Evolutionary conservation across 2,329 filamentous ascomycete species (phyloP).

Genomic region (Fusarium sacchari): DNA sequence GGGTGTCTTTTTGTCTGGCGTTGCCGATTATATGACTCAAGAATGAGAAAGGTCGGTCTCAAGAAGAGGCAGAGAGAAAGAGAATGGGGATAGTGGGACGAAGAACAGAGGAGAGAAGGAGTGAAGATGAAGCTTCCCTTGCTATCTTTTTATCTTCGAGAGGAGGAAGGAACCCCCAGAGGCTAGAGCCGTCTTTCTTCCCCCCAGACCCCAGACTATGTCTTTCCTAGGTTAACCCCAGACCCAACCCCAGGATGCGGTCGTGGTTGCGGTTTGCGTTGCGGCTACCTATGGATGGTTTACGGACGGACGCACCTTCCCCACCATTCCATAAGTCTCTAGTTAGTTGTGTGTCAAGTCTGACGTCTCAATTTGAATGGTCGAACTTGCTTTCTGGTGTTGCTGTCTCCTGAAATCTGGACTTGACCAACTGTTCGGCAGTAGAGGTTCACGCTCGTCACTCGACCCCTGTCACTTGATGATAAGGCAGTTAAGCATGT

Average conservation of each 20-base stretch:
- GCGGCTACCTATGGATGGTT: constrained; percentile 1
- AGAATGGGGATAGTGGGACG: constrained; percentile 5
- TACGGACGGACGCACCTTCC: constrained; percentile 1
- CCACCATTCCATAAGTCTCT: constrained; percentile 11
- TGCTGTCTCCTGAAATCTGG: background rate
- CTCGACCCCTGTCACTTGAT: background rate
- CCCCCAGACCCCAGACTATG: constrained; percentile 27
- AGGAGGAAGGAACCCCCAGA: constrained; percentile 15
- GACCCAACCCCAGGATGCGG: constrained; percentile 28
- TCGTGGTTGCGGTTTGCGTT: constrained; percentile 5
- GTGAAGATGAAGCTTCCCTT: constrained; percentile 6
- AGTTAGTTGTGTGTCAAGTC: background rate
- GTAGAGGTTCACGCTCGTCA: background rate
- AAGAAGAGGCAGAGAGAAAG: background rate
- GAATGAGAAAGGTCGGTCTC: background rate
- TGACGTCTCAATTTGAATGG: background rate
- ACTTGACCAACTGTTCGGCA: background rate
- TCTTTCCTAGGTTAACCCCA: constrained; percentile 10
- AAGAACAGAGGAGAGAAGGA: constrained; percentile 7
- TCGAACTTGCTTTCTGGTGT: background rate
- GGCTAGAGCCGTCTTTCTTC: constrained; percentile 17
- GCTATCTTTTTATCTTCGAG: constrained; percentile 35
- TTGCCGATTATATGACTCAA: background rate
- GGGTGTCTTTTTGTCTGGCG: background rate
- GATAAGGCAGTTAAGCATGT: background rate